Evolutionary conservation across 2,329 filamentous ascomycete species (phyloP).

Genomic region (Fusarium azukiicola): DNA sequence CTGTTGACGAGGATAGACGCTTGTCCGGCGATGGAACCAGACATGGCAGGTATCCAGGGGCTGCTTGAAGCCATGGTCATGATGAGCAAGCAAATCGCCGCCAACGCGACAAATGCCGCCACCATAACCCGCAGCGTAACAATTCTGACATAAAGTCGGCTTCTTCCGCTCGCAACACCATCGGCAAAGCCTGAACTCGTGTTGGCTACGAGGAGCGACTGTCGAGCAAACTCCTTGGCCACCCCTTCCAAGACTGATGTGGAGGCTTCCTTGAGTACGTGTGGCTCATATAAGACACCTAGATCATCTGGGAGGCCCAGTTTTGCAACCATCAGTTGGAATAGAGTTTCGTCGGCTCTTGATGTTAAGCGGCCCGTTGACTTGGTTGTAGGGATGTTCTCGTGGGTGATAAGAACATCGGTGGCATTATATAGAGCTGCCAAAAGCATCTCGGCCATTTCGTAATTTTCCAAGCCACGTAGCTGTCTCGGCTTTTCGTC

Average conservation of each 20-base stretch:
- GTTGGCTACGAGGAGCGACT: background rate
- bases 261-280: background rate
- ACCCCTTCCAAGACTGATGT: background rate
- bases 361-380: background rate
- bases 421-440: background rate
- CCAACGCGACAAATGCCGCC: background rate
- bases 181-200: background rate
- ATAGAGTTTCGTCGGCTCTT: background rate
- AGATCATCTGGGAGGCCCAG: background rate
- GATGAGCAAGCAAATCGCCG: background rate
- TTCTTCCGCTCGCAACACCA: background rate
- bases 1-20: background rate
- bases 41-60: constrained; percentile 19
- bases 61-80: background rate
- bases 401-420: background rate
- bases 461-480: background rate
- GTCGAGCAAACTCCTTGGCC: background rate
- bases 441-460: background rate
- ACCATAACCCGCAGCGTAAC: background rate
- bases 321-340: no score
- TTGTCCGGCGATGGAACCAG: constrained; percentile 15
- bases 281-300: background rate
- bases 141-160: background rate
- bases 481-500: background rate
- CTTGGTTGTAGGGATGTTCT: no score